Evolutionary conservation across 2,329 filamentous ascomycete genomes (phyloP).

Genomic region (Falciphora oryzae): DNA sequence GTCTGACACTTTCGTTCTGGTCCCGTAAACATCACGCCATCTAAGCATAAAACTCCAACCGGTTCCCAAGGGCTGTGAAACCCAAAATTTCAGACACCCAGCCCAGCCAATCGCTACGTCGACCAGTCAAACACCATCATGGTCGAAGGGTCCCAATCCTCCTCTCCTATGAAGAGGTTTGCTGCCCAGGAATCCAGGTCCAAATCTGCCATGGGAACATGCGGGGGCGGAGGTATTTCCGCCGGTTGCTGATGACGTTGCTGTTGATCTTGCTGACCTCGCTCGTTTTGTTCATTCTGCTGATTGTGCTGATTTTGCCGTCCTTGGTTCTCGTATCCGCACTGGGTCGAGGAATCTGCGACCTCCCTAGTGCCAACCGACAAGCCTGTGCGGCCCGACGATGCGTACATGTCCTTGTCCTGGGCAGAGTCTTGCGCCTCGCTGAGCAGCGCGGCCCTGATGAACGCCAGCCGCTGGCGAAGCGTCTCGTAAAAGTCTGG

Average conservation of each 20-base stretch:
- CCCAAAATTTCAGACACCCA: too few species aligned
- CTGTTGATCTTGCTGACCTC: neutral
- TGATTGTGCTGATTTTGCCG: too few species aligned
- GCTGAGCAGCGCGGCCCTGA: neutral
- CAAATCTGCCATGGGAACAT: conserved; percentile 5
- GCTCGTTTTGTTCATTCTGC: too few species aligned
- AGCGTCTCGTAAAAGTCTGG: neutral
- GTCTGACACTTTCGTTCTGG: too few species aligned
- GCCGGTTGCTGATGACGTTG: neutral
- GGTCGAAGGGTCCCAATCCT: conserved; percentile 4
- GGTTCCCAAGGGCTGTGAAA: too few species aligned
- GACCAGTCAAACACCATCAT: conserved; percentile 2
- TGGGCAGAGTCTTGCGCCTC: neutral
- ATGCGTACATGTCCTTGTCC: neutral
- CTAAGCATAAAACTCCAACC: neutral
- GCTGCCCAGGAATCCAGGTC: conserved; percentile 5
- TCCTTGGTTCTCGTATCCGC: neutral
- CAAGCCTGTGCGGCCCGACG: neutral
- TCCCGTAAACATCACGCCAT: neutral
- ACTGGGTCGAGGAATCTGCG: neutral
- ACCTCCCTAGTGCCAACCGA: neutral
- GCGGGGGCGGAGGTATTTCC: neutral
- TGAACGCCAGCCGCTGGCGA: neutral
- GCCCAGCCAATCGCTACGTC: neutral
- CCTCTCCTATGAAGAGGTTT: neutral